Evolutionary conservation across 2,329 filamentous ascomycete species (phyloP), one percentile per base, ranked within the genome.

Genomic region (Talaromyces albobiverticillius): DNA sequence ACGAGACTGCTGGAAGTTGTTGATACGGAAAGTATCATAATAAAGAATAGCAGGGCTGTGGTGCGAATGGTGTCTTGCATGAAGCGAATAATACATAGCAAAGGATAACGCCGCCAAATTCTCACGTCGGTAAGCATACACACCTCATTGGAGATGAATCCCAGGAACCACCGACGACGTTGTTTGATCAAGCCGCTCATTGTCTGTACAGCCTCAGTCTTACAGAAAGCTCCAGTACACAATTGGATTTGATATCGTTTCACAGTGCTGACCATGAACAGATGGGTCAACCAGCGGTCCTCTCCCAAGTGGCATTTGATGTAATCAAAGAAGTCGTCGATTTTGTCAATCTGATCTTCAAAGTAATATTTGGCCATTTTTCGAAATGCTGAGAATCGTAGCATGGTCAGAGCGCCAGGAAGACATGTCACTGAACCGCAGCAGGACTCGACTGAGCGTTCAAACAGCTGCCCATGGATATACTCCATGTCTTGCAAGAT

Each of bases 301-400:
- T 97, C 94, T 36, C 94, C 94, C 41, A 97, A 75, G 74, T 97
- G 92, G 64, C 89, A 92, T 75, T 97, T 97, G 54, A 90, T 91
- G 67, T 93, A 97, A 69, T 99, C 93, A 67, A 99, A 99, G 11
- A 97, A 79, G 70, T 97, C 93, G 57, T 95, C 90, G 66, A 91
- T 96, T 67, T 95, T 89, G 71, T 96, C 93, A 4, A 91, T 90
- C 71, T 96, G 95, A 73, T 96, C 93, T 36, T 92, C 91, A 71
- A 99, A 99, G 74, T 99, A 97, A 74, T 96, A 96, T 68, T 95
- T 95, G 66, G 93, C 90, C 91, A 99, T 96, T 66, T 89, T 88
- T 55, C 92, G 83, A 74, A 99, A 97, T 4, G 94, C 94, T 2
- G 93, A 96, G 74, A 96, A 96, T 51, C 94, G 89, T 51, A 99